Evolutionary conservation across 1,139 yeast species (phyloP).

Genomic region (Lodderomyces jiufengensis): DNA sequence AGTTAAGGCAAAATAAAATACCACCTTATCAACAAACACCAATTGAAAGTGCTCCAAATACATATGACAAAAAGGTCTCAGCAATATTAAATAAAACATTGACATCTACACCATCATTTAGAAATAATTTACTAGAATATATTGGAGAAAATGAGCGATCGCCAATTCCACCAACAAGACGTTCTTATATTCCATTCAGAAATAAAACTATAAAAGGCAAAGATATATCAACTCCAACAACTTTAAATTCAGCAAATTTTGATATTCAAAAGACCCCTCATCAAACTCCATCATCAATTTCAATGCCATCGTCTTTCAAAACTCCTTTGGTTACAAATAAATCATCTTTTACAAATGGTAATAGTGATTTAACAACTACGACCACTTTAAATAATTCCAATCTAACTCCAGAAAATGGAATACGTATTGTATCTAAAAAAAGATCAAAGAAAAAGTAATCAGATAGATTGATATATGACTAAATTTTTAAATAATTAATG

Average conservation of each 20-base stretch:
- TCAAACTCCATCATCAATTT: slow-evolving; percentile 9
- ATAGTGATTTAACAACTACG: slow-evolving; percentile 1
- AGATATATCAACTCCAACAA: slow-evolving; percentile 19
- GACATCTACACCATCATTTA: slow-evolving; percentile 75
- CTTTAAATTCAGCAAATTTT: slow-evolving; percentile 21
- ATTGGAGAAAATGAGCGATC: slow-evolving; percentile 31
- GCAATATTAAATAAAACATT: slow-evolving; percentile 70
- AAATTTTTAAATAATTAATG: too few species aligned
- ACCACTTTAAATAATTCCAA: too few species aligned
- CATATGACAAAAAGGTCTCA: slow-evolving; percentile 77
- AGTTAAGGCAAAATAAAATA: slow-evolving; percentile 42
- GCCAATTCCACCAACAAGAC: slow-evolving; percentile 20
- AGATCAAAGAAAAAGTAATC: slow-evolving; percentile 1
- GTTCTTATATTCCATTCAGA: slow-evolving; percentile 46
- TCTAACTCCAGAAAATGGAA: too few species aligned
- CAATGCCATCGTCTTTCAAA: slow-evolving; percentile 2
- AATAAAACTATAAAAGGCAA: slow-evolving; percentile 17
- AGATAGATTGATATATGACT: too few species aligned
- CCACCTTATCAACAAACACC: slow-evolving; percentile 31
- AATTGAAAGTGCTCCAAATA: slow-evolving; percentile 71
- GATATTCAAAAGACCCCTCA: slow-evolving; percentile 12
- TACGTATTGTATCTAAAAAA: not conserved
- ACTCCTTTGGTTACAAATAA: slow-evolving; percentile 7
- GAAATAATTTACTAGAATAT: slow-evolving; percentile 66
- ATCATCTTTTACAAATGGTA: slow-evolving; percentile 2